Evolutionary conservation across 805 yeast species (phyloP).

Genomic region (Candida glaebosa): DNA sequence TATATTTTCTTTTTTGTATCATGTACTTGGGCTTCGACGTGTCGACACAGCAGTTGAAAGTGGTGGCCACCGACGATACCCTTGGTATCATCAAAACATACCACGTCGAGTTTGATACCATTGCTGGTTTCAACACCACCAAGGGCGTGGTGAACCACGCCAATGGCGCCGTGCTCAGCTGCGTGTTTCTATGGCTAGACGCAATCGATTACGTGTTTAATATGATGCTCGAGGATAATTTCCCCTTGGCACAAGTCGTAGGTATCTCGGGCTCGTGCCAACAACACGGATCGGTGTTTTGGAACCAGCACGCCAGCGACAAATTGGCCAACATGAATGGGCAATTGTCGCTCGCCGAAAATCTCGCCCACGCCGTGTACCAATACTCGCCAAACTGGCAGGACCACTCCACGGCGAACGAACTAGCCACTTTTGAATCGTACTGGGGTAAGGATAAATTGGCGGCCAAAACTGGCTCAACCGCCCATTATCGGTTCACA

Average conservation of each 20-base stretch:
- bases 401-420: slow-evolving; percentile 80
- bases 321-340: slow-evolving; percentile 37
- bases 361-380: slow-evolving; percentile 50
- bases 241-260: slow-evolving; percentile 57
- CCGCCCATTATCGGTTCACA: slow-evolving; percentile 86
- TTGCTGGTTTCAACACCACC: slow-evolving; percentile 57
- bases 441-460: slow-evolving; percentile 58
- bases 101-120: slow-evolving; percentile 69
- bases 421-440: slow-evolving; percentile 58
- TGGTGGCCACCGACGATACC: slow-evolving; percentile 56
- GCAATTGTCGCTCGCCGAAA: slow-evolving; percentile 38
- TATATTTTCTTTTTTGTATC: not conserved
- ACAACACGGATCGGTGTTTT: slow-evolving; percentile 88
- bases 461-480: slow-evolving; percentile 74
- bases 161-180: slow-evolving; percentile 65
- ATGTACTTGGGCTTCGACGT: slow-evolving; percentile 74
- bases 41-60: slow-evolving; percentile 85
- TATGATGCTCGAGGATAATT: slow-evolving; percentile 45
- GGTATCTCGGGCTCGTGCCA: slow-evolving; percentile 86
- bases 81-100: slow-evolving; percentile 55
- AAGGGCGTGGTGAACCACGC: slow-evolving; percentile 62
- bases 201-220: slow-evolving; percentile 65
- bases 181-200: slow-evolving; percentile 88
- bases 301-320: slow-evolving; percentile 51
- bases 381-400: slow-evolving; percentile 88